phyloP scores from a whole-genome alignment of 768 basidiomycete genomes.

The Saitozyma podzolica region DNA sequence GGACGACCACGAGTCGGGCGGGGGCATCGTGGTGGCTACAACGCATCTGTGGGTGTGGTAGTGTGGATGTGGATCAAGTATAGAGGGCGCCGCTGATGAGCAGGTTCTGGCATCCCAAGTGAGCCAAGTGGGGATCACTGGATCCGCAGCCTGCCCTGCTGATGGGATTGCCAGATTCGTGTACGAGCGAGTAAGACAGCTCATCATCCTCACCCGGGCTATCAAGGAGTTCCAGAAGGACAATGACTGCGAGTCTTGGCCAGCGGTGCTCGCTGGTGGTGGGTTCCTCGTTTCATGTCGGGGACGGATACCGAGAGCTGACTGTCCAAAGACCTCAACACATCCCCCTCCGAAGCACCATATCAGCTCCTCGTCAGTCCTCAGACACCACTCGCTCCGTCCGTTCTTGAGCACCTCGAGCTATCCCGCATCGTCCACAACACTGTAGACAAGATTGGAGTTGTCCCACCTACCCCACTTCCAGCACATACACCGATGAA shows the following conservation, averaged over 20 bases:
- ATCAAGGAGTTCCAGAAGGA: constrained; percentile 61
- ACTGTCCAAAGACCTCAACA: constrained; percentile 75
- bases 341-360: constrained; percentile 73
- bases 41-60: constrained; percentile 64
- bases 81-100: not conserved
- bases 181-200: constrained; percentile 83
- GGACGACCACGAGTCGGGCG: constrained; percentile 50
- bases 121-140: constrained; percentile 31
- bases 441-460: constrained; percentile 39
- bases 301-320: not conserved
- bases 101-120: constrained; percentile 89
- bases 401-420: constrained; percentile 61
- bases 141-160: not conserved
- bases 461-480: not conserved
- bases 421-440: constrained; percentile 61
- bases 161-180: constrained; percentile 58
- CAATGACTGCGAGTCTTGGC: constrained; percentile 62
- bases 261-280: constrained; percentile 84
- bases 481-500: not conserved
- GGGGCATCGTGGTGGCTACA: constrained; percentile 74
- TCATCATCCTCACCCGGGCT: constrained; percentile 70
- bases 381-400: constrained; percentile 58
- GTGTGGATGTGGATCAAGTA: not conserved
- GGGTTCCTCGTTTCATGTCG: constrained; percentile 22
- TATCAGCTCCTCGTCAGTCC: constrained; percentile 73